phyloP scores from a whole-genome alignment of 2,329 filamentous ascomycete species.

The Ploettnerulaceae sp. region DNA sequence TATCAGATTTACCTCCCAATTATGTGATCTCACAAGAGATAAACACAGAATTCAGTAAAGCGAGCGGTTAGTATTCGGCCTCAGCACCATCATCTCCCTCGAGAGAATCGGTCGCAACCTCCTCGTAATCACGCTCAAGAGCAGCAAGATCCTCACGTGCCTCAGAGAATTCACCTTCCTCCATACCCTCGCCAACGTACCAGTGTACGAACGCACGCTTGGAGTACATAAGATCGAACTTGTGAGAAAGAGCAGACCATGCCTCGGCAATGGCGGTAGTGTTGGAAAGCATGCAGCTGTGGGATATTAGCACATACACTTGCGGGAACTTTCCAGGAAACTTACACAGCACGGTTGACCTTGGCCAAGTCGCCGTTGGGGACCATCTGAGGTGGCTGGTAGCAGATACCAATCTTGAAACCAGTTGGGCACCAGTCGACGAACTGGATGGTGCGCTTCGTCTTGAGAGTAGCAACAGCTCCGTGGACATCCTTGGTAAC shows the following conservation, averaged over 20 bases:
- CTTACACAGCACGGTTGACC: constrained; percentile 96
- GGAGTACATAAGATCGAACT: constrained; percentile 99
- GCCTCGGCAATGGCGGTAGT: constrained; percentile 98
- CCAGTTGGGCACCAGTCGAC: constrained; percentile 99
- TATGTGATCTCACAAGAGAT: constrained; percentile 31
- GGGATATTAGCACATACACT: constrained; percentile 19
- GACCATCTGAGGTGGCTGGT: constrained; percentile 93
- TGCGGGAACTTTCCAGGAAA: constrained; percentile 30
- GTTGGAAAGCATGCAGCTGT: constrained; percentile 95
- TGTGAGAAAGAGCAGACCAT: constrained; percentile 92
- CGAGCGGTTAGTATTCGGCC: constrained; percentile 35
- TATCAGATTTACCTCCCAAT: constrained; percentile 29
- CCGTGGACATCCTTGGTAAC: constrained; percentile 92
- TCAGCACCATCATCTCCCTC: constrained; percentile 80
- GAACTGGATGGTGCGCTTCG: constrained; percentile 98
- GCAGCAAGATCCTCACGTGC: constrained; percentile 97
- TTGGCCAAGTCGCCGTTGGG: constrained; percentile 96
- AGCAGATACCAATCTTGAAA: constrained; percentile 99
- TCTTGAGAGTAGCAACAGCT: constrained; percentile 94
- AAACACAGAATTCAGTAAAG: constrained; percentile 23
- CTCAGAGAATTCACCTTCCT: constrained; percentile 99
- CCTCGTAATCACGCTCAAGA: constrained; percentile 97
- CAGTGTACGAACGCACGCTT: constrained; percentile 99
- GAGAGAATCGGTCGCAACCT: constrained; percentile 91
- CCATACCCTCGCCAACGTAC: constrained; percentile 99